Evolutionary conservation across 352 stramenopile genomes (phyloP).

Genomic region (Phytophthora constricta): DNA sequence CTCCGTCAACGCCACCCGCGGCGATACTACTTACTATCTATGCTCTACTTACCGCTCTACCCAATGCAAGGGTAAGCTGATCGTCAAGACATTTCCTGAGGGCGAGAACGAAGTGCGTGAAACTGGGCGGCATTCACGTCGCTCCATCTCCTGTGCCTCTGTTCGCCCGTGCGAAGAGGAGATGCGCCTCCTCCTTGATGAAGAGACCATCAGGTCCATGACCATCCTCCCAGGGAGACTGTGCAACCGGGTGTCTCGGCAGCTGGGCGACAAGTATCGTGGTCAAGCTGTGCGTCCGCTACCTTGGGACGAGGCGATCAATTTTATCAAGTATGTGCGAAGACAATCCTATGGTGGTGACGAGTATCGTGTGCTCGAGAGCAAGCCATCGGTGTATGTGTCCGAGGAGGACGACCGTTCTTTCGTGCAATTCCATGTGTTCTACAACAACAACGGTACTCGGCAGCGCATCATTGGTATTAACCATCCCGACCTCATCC

Average conservation of each 20-base stretch:
- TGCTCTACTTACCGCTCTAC: background rate
- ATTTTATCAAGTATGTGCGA: slow-evolving; percentile 8
- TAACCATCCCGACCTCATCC: slow-evolving; percentile 6
- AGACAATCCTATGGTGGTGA: background rate
- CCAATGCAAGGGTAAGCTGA: slow-evolving; percentile 1
- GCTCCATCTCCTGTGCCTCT: background rate
- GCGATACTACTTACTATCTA: background rate
- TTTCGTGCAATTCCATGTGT: slow-evolving; percentile 8
- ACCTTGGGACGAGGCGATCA: background rate
- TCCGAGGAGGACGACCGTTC: slow-evolving; percentile 9
- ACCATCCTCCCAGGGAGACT: background rate
- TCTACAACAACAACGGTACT: background rate
- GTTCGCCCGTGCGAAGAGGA: background rate
- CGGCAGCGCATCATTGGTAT: slow-evolving; percentile 7
- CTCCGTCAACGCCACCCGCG: background rate
- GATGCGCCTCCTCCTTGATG: background rate
- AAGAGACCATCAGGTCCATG: background rate
- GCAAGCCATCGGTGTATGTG: background rate
- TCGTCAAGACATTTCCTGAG: background rate
- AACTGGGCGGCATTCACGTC: background rate
- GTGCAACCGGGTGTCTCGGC: background rate
- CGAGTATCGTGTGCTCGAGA: slow-evolving; percentile 1
- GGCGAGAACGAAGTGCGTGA: background rate
- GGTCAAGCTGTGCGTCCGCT: background rate
- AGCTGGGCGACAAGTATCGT: slow-evolving; percentile 2